Evolutionary conservation across 345 rosid genomes (phyloP).

Genomic region (Firmiana major): DNA sequence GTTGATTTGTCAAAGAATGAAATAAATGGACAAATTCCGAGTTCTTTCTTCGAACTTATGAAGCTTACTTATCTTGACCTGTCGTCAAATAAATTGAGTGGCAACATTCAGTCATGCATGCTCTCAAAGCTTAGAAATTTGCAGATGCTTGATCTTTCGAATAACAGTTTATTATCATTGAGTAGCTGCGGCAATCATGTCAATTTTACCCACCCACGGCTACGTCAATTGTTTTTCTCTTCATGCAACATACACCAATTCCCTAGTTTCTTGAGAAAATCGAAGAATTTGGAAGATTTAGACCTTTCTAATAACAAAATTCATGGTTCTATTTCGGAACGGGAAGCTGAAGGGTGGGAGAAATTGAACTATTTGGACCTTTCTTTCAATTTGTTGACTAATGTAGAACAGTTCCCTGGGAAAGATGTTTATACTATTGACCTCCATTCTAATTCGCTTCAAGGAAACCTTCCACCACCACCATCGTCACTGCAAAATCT

Average conservation of each 20-base stretch:
- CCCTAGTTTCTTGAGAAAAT: neutral
- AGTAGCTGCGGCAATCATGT: neutral
- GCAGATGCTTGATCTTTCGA: neutral
- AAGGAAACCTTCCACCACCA: slow-evolving; percentile 19
- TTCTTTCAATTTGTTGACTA: neutral
- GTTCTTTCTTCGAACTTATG: too few relatives aligned
- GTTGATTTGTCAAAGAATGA: too few relatives aligned
- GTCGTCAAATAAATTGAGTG: too few relatives aligned
- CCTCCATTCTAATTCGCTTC: slow-evolving; percentile 17
- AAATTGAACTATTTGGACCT: neutral
- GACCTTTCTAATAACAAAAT: neutral
- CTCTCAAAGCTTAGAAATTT: neutral
- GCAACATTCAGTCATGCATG: neutral
- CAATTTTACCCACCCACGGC: neutral
- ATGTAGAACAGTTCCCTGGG: neutral
- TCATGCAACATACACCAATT: neutral
- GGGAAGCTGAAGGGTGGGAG: neutral
- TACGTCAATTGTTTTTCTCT: neutral
- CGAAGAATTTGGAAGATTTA: neutral
- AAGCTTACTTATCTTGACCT: too few relatives aligned
- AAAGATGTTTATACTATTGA: slow-evolving; percentile 1
- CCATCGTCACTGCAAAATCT: too few relatives aligned
- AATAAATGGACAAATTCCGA: too few relatives aligned
- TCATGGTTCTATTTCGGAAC: neutral
- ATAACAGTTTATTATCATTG: neutral